Evolutionary conservation across 495 filamentous ascomycete species (phyloP), one percentile per base, ranked within the genome.

Genomic region (Ramalina peruviana): DNA sequence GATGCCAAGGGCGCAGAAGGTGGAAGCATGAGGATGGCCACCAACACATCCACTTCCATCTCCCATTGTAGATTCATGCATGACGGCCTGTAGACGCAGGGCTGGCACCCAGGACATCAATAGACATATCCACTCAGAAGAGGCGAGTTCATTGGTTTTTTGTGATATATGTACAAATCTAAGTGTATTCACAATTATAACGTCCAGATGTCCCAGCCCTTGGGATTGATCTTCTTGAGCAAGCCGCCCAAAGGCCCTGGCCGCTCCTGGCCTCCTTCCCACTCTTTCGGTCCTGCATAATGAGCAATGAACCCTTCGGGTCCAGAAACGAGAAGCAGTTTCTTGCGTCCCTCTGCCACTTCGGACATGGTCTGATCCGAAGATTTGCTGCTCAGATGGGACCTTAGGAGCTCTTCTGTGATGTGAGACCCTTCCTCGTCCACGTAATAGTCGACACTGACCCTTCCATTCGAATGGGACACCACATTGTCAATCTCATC

Each of bases 251-350:
- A 53, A 11, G 71, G 71, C 2, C 86, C 90, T 57, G 90, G 84
- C 16, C 72, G 65, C 66, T 94, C 85, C 55, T 68, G 67, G 6
- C 88, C 87, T 43, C 71, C 70, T 4, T 72, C 72, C 79, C 81
- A 89, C 3, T 71, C 60, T 65, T 93, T 94, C 4, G 76, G 72
- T 5, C 90, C 90, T 6, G 84, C 85, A 66, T 83, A 83, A 55
- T 80, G 74, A 23, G 70, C 72, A 42, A 96, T 74, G 66, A 97
- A 98, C 15, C 92, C 89, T 39, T 92, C 86, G 0, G 92, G 89
- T 0, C 92, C 92, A 2, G 86, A 89, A 4, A 97, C 70, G 43
- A 94, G 66, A 25, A 96, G 67, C 40, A 93, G 54, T 50, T 79
- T 84, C 52, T 64, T 73, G 5, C 67, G 62, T 10, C 36, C 16